These are phyloP conservation scores for Termitomyces sp. DNA, from an alignment of 768 basidiomycete species.

Conservation along the genomic window DNA sequence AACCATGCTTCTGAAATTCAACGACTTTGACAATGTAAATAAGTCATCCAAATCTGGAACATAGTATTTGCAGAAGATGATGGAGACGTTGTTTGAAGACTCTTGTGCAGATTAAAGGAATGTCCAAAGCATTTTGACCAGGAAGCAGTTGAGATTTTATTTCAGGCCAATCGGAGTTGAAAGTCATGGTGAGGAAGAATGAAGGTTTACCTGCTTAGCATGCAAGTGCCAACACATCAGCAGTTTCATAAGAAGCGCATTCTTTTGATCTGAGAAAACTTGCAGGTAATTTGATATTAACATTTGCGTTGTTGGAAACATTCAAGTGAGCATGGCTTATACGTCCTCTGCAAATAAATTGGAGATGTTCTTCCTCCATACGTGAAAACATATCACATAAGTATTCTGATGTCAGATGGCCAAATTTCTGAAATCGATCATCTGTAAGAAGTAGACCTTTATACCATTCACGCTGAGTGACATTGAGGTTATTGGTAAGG, in stretches of 20 bases:
- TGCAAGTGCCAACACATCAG: neutral
- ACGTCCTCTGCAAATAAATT: neutral
- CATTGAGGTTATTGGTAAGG: neutral
- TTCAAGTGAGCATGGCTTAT: neutral
- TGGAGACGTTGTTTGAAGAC: neutral
- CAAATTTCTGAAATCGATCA: neutral
- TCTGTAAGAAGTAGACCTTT: neutral
- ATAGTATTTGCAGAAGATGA: neutral
- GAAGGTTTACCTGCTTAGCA: neutral
- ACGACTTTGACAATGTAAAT: neutral
- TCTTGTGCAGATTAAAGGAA: neutral
- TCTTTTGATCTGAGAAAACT: neutral
- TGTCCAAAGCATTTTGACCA: neutral
- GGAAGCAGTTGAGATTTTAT: neutral
- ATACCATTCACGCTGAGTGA: neutral
- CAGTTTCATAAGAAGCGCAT: neutral
- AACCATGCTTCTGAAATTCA: neutral
- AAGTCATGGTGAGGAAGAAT: neutral
- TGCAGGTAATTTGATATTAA: neutral
- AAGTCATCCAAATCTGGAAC: neutral
- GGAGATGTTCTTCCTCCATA: neutral
- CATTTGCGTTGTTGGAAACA: neutral
- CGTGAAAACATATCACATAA: neutral
- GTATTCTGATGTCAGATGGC: neutral
- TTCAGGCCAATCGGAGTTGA: neutral